A percentile compares a stretch with the other conserved stretches of the same genome.
Evolutionary conservation across 1,284 basidiomycete species (phyloP).

Genomic region (Omphalotus olearius): DNA sequence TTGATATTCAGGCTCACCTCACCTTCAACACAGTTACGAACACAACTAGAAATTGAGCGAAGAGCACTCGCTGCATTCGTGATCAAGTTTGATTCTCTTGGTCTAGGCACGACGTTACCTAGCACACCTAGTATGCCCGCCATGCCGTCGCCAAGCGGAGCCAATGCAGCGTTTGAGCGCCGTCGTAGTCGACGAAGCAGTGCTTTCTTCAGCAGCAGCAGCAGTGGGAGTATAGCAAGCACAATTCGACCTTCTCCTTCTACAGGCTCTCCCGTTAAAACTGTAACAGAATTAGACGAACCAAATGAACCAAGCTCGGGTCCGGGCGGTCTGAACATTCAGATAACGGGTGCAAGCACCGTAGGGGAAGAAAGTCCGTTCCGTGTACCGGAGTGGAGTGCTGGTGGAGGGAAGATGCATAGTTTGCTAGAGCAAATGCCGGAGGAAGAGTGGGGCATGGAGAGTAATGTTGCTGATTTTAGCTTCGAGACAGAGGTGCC

Average conservation of each 20-base stretch:
- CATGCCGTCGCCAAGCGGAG: slow-evolving; percentile 47
- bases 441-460: slow-evolving; percentile 50
- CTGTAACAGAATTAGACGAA: not conserved
- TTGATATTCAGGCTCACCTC: not conserved
- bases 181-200: slow-evolving; percentile 27
- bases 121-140: slow-evolving; percentile 29
- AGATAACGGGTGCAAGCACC: slow-evolving; percentile 19
- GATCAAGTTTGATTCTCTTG: slow-evolving; percentile 69
- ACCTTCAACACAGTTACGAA: slow-evolving; percentile 28
- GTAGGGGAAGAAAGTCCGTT: slow-evolving; percentile 39
- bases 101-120: slow-evolving; percentile 37
- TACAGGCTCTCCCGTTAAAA: not conserved
- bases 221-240: too few relatives aligned
- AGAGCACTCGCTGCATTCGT: slow-evolving; percentile 73
- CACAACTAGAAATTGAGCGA: slow-evolving; percentile 69
- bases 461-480: slow-evolving; percentile 33
- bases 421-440: slow-evolving; percentile 61
- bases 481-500: slow-evolving; percentile 39
- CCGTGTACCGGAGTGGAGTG: slow-evolving; percentile 29
- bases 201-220: not conserved
- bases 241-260: slow-evolving; percentile 2
- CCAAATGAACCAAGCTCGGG: not conserved
- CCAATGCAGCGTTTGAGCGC: slow-evolving; percentile 41
- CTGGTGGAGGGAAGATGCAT: slow-evolving; percentile 37
- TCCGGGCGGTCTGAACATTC: slow-evolving; percentile 13